phyloP scores from a whole-genome alignment of 75 land plant species.

The Selaginella tamariscina region DNA sequence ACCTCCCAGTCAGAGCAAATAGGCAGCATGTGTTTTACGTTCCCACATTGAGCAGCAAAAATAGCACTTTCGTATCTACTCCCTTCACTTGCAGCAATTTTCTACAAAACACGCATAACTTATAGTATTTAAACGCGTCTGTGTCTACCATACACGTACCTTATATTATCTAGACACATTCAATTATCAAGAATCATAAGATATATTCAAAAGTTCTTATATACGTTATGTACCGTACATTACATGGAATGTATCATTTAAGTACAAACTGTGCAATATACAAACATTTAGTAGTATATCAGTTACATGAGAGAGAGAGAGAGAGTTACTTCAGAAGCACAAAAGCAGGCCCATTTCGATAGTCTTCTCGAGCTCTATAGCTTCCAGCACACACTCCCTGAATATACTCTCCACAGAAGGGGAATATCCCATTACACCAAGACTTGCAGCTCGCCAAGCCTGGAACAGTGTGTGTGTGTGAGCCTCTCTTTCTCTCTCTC shows the following conservation, averaged over 20 bases:
- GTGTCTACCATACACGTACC: too few species aligned
- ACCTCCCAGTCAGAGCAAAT: constrained; percentile 97
- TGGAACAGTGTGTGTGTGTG: too few species aligned
- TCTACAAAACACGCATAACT: constrained; percentile 33
- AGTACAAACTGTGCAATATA: too few species aligned
- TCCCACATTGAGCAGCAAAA: constrained; percentile 82
- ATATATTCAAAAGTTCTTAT: too few species aligned
- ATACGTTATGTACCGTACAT: too few species aligned
- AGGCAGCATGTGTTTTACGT: constrained; percentile 73
- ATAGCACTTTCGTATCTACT: constrained; percentile 83
- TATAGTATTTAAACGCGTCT: background rate
- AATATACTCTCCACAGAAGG: constrained; percentile 72
- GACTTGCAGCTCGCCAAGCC: constrained; percentile 96
- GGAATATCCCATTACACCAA: constrained; percentile 56
- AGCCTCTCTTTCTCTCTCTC: too few species aligned
- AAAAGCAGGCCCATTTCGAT: constrained; percentile 94
- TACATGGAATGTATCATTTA: too few species aligned
- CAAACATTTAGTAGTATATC: too few species aligned
- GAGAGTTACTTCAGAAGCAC: constrained; percentile 98
- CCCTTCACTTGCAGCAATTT: constrained; percentile 62
- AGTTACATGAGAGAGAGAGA: too few species aligned
- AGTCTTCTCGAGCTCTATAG: constrained; percentile 77
- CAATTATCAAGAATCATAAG: too few species aligned
- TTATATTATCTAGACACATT: too few species aligned
- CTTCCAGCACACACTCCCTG: constrained; percentile 61